Base-by-base conservation (phyloP, 768 basidiomycete species). In the Tylopilus vinaceipallidus region DNA sequence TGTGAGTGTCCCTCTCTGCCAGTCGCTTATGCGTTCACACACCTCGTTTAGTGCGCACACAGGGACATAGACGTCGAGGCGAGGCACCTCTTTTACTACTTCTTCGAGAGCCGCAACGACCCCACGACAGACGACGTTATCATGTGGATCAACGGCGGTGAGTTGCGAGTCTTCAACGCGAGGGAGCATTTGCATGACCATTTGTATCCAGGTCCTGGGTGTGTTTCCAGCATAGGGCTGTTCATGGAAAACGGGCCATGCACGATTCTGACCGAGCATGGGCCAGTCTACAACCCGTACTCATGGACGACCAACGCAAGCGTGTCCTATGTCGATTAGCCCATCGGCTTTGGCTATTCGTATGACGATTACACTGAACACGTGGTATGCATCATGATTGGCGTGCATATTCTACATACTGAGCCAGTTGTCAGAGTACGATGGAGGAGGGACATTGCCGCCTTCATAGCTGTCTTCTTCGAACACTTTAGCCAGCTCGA, bases 191-290 rank as follows among this genome's bases (percentile, higher is more conserved):
- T 19, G n/a, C n/a, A 26, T 39, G 11, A 37, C 35, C 10, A n/a
- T 10, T 33, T n/a, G 29, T 26, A 34, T 6, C 39, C 30, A 68
- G 68, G 68, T 10, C 81, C 81, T 17, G 80, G 80, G 27, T 75
- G 74, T 56, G 79, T 78, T 3, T 77, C 77, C 33, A 79, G 78
- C 69, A 70, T 84, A 1, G 88, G 86, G 3, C 71, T 89, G 11
- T 75, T 89, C 52, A 86, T 87, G 76, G 88, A 88, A 64, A 69
- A 76, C 56, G 89, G 89, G n/a, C 89, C 89, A 1, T 92, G 90
- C 63, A 75, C 79, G 34, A 75, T 88, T 14, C 68, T 73, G 9
- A 72, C 74, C 17, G 67, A 69, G 36, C 74, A 82, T 27, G 75
- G 74, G 22, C 73, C 83, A 1, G 73, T 68, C 2, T 79, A 73